These are phyloP conservation scores for Pholiota adiposa DNA, from an alignment of 1,284 basidiomycete species.

Conservation along the genomic window DNA sequence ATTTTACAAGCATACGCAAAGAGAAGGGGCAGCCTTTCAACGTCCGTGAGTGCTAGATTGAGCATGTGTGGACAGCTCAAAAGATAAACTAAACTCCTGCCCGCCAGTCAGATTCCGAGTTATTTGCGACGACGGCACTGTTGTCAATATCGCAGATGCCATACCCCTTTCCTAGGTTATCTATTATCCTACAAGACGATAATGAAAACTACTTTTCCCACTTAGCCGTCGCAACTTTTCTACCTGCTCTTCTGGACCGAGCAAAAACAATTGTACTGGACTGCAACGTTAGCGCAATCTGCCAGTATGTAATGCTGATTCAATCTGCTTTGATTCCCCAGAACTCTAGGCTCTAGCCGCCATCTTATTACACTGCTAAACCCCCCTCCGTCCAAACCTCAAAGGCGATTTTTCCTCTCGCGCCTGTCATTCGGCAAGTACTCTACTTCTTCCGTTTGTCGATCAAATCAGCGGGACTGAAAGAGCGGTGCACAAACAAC, in stretches of 20 bases:
- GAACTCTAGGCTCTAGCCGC: not conserved
- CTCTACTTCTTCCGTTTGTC: not conserved
- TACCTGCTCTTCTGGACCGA: not conserved
- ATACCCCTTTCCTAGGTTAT: constrained; percentile 18
- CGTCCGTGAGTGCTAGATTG: constrained; percentile 54
- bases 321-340: not conserved
- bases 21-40: constrained; percentile 75
- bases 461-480: constrained; percentile 6
- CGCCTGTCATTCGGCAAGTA: constrained; percentile 1
- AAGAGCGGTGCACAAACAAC: not conserved
- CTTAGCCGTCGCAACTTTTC: not conserved
- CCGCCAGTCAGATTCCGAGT: constrained; percentile 69
- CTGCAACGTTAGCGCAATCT: not conserved
- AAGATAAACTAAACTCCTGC: not conserved
- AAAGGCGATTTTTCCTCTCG: not conserved
- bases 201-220: constrained; percentile 4
- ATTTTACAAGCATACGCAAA: constrained; percentile 80
- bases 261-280: not conserved
- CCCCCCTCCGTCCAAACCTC: not conserved
- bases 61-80: not conserved
- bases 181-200: constrained; percentile 2
- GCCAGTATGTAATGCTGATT: not conserved
- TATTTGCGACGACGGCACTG: constrained; percentile 65
- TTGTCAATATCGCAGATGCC: constrained; percentile 46
- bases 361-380: not conserved